Evolutionary conservation across 345 rosid species (phyloP), one percentile per base, ranked within the genome.

Genomic region (Litchi chinensis): DNA sequence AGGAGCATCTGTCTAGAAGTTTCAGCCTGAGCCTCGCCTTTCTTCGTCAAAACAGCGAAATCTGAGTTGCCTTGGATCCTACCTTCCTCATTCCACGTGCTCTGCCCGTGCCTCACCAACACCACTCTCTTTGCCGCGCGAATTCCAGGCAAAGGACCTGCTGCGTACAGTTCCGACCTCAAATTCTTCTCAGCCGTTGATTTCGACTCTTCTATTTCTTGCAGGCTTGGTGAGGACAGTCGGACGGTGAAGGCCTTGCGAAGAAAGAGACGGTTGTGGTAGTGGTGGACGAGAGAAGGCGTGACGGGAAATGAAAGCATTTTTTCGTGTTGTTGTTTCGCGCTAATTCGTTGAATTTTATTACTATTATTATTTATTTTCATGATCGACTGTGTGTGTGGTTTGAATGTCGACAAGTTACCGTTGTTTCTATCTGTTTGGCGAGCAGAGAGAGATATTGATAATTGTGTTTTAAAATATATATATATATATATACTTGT

Each of bases 21-120:
- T 67, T 95, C 93, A 19, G 98, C 99, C 80, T 91, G 97, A 83
- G 87, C 79, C 88, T 93, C 96, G 37, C 99, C 98, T 88, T 91
- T 95, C 86, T 83, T 85, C 13, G 99, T 93, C 82, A 93, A 86
- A 76, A 91, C 88, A 24, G 99, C 85, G 86, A 90, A 92, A 80
- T 95, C 76, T 28, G 99, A 95, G 87, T 98, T 92, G 10, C 99
- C 99, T 87, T 95, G 99, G 77, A 95, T 95, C 84, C 97, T 78
- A 0, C 98, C 99, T 80, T 93, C 97, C 81, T 82, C 93, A 15
- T 93, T 93, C 98, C 99, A 93, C 69, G 97, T 91, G 91, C 98
- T 95, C 93, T 93, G 97, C 15, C 99, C 97, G 78, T 95, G 99
- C 86, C 97, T 90, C 75, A 95, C 99, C 70, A 95, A 87, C 39